Evolutionary conservation across 78 protist genomes (phyloP), one percentile per base, ranked within the genome.

Genomic region (Isochrysis galbana): DNA sequence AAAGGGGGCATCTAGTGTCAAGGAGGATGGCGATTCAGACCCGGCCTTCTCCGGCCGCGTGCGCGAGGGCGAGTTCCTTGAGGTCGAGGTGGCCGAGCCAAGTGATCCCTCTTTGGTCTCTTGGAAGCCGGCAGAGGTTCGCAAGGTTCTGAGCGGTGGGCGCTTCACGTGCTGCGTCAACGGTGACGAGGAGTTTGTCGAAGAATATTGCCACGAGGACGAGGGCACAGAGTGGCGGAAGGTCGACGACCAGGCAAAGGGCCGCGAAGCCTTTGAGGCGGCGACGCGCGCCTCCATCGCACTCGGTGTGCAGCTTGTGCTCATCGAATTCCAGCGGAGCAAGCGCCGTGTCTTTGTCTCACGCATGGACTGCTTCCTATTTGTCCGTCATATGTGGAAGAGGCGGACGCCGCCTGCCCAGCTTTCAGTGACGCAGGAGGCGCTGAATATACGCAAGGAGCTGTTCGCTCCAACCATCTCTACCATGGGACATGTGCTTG

Each of bases 141-240:
- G 44, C 32, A 23, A 10, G 46, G 47, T 77, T 41, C 44, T 77
- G 34, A 0, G 29, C 1, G 41, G 41, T 5, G 80, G 41, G 34
- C 84, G 84, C 32, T 77, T 77, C 46, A 1, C 2, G 19, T 17
- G 19, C 36, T 39, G 44, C 32, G 84, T 77, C 34, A 36, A 77
- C 48, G 46, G 46, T 29, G 84, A 77, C 26, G 84, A 77, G 84
- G 84, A 77, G 47, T 77, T 77, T 46, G 39, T 77, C 47, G 84
- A 77, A 46, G 32, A 77, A 46, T 77, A 23, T 17, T 41, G 84
- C 19, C 14, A 4, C 14, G 84, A 77, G 10, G 84, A 77, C n/a
- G 84, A 77, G 84, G 22, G 84, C 32, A 39, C 3, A 29, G 84
- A 77, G 46, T 77, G 84, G 84, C 61, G 61, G 29, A 51, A 51